phyloP scores from a whole-genome alignment of 768 basidiomycete species.

The Leccinum longicurvipes region DNA sequence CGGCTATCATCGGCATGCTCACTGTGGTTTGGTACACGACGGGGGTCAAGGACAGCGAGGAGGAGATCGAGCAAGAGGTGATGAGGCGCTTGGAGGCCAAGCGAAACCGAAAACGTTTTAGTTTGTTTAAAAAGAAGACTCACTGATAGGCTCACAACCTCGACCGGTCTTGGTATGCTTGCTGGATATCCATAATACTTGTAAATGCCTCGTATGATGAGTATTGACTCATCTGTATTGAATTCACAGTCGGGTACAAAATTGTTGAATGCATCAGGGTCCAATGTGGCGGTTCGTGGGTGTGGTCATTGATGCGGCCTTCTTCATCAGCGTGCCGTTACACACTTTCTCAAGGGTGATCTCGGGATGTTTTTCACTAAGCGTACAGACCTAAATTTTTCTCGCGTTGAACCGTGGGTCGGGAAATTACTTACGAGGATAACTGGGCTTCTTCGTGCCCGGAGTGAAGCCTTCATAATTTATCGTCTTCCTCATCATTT shows the following conservation, averaged over 20 bases:
- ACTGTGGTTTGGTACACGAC: conserved; percentile 84
- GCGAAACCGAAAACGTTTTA: conserved; percentile 47
- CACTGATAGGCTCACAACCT: background rate
- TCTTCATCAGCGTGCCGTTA: background rate
- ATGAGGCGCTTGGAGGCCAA: conserved; percentile 55
- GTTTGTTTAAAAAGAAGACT: conserved; percentile 22
- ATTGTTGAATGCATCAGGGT: background rate
- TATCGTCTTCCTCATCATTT: background rate
- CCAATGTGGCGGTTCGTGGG: background rate
- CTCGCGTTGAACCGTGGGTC: background rate
- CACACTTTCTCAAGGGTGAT: background rate
- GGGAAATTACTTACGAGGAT: background rate
- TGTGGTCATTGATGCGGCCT: background rate
- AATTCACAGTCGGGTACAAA: too few relatives aligned
- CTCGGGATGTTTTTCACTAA: background rate
- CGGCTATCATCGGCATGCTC: conserved; percentile 79
- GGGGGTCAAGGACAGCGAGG: conserved; percentile 70
- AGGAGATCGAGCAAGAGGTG: conserved; percentile 77
- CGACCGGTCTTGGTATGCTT: background rate
- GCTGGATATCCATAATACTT: background rate
- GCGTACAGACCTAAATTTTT: too few relatives aligned
- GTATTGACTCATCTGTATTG: background rate
- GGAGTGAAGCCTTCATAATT: too few relatives aligned
- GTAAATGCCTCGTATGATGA: background rate
- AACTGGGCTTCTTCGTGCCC: too few relatives aligned